Percentiles rank a stretch among this genome's conserved stretches.
Evolutionary conservation across 2,329 filamentous ascomycete genomes (phyloP).

Genomic region (Alternaria panax): DNA sequence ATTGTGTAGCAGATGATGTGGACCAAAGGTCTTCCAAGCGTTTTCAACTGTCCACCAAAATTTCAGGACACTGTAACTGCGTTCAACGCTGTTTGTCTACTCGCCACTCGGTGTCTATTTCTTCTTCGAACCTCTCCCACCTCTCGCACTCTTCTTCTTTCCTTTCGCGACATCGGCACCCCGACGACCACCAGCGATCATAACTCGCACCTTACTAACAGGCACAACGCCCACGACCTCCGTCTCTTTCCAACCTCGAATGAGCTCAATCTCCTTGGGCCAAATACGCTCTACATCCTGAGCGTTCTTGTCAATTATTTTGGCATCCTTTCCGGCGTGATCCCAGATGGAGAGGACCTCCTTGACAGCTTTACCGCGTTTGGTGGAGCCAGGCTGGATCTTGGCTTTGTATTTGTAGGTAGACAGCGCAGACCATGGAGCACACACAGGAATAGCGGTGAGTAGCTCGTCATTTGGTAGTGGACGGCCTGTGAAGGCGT

Average conservation of each 20-base stretch:
- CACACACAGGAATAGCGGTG: constrained; percentile 67
- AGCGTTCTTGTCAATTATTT: constrained; percentile 55
- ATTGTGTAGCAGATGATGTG: background rate
- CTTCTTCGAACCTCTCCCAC: constrained; percentile 45
- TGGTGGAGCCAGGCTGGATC: constrained; percentile 85
- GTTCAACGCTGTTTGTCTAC: background rate
- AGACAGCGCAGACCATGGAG: constrained; percentile 68
- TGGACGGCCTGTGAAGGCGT: constrained; percentile 78
- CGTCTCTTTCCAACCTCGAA: constrained; percentile 80
- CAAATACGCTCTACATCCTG: constrained; percentile 76
- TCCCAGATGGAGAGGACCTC: constrained; percentile 88
- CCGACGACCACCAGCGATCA: constrained; percentile 63
- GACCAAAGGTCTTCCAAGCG: background rate
- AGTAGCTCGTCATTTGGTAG: constrained; percentile 83
- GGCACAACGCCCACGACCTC: constrained; percentile 83
- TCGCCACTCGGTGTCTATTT: constrained; percentile 9
- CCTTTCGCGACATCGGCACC: constrained; percentile 39
- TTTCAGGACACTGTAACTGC: background rate
- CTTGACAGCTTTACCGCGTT: constrained; percentile 93
- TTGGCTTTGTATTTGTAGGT: constrained; percentile 94
- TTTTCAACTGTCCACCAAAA: background rate
- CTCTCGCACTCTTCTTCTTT: constrained; percentile 40
- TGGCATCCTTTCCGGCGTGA: constrained; percentile 63
- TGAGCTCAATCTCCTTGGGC: constrained; percentile 83
- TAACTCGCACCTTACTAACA: constrained; percentile 79